phyloP scores from a whole-genome alignment of 257 asterid species.

The Capsicum pubescens region DNA sequence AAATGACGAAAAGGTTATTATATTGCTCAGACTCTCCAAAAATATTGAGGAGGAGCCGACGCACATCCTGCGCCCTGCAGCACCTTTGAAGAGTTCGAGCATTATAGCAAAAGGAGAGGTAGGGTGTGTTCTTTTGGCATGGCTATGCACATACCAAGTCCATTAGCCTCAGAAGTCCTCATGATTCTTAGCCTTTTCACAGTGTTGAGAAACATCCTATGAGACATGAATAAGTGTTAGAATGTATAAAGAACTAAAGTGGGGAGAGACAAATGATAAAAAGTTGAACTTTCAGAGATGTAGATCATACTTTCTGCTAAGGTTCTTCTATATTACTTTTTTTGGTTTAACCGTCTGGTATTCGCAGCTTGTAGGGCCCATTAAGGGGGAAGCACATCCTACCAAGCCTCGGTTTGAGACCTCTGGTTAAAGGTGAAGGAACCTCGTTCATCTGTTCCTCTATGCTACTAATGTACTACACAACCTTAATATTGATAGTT shows the following conservation, averaged over 20 bases:
- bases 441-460: background rate
- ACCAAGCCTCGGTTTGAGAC: background rate
- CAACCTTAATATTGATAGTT: background rate
- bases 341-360: no score
- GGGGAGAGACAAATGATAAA: background rate
- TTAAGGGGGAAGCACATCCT: background rate
- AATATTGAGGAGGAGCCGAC: background rate
- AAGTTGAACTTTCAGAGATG: background rate
- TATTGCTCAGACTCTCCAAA: background rate
- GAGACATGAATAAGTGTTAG: slow-evolving; percentile 19
- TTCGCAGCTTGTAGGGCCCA: background rate
- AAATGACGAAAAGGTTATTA: background rate
- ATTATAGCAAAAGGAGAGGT: background rate
- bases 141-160: slow-evolving; percentile 56
- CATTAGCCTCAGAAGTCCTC: slow-evolving; percentile 80
- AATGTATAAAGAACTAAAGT: background rate
- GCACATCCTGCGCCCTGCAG: background rate
- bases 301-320: background rate
- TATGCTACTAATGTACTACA: background rate
- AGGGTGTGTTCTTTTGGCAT: background rate
- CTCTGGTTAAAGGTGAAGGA: background rate
- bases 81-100: background rate
- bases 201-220: slow-evolving; percentile 80
- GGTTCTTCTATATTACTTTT: background rate
- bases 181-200: slow-evolving; percentile 86